Percentiles rank a stretch among this genome's conserved stretches.
Conservation (phyloP, 148 eudicot genomes). For the Rhododendron kiyosumense region DNA sequence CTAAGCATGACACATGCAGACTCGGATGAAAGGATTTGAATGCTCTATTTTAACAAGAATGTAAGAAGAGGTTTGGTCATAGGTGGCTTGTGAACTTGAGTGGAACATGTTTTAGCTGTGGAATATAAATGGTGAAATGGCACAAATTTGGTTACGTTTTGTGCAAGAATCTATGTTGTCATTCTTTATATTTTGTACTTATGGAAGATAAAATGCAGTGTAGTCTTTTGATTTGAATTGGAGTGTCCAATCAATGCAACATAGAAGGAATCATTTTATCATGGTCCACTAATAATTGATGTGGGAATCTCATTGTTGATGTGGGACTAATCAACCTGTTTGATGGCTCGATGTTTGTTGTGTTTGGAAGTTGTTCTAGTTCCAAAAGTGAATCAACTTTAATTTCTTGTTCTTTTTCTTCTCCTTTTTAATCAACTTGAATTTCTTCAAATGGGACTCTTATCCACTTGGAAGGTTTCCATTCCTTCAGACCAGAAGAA, state of each 20-base stretch:
- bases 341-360: neutral
- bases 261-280: conserved; percentile 11
- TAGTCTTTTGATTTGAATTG: neutral
- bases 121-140: neutral
- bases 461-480: conserved; percentile 1
- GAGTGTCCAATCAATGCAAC: conserved; percentile 2
- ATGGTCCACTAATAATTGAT: conserved; percentile 11
- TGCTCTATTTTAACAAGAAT: neutral
- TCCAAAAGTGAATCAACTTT: conserved; percentile 6
- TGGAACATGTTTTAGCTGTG: neutral
- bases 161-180: neutral
- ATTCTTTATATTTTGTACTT: neutral
- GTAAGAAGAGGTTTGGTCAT: neutral
- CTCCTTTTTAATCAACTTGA: neutral
- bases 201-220: conserved; percentile 2
- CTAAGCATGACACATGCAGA: neutral
- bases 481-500: neutral
- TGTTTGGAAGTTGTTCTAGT: conserved; percentile 9
- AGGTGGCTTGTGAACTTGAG: neutral
- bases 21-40: neutral
- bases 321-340: conserved; percentile 10
- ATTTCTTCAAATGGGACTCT: neutral
- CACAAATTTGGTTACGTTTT: neutral
- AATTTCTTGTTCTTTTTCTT: neutral
- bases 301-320: conserved; percentile 20